Evolutionary conservation across 2,329 filamentous ascomycete genomes (phyloP).

Genomic region (Stagonosporopsis tanaceti): DNA sequence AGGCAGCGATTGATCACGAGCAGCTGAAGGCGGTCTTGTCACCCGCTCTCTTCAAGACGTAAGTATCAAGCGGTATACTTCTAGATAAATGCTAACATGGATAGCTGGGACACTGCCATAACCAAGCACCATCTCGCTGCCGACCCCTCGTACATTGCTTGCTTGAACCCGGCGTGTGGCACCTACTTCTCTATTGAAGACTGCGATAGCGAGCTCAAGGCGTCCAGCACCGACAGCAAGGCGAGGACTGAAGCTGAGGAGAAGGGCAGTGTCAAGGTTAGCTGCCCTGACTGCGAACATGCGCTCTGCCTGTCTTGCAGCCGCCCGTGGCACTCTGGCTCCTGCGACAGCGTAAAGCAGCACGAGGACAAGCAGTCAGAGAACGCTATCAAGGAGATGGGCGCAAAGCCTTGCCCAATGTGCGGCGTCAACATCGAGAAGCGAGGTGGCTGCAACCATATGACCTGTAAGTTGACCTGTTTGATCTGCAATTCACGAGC

Average conservation of each 20-base stretch:
- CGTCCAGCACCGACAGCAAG: not conserved
- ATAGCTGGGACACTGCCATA: slow-evolving; percentile 34
- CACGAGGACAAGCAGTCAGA: slow-evolving; percentile 28
- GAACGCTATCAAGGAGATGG: slow-evolving; percentile 28
- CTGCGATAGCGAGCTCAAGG: slow-evolving; percentile 19
- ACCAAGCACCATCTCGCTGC: slow-evolving; percentile 23
- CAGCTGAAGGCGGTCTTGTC: slow-evolving; percentile 19
- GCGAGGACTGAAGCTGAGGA: not conserved
- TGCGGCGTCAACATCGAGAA: slow-evolving; percentile 40
- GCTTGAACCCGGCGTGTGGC: slow-evolving; percentile 31
- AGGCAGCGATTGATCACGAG: slow-evolving; percentile 15
- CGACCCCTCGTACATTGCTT: slow-evolving; percentile 25
- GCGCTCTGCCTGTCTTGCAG: slow-evolving; percentile 31
- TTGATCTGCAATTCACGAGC: not conserved
- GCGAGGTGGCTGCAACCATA: slow-evolving; percentile 37
- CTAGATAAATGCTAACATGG: slow-evolving; percentile 1
- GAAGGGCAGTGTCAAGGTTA: slow-evolving; percentile 15
- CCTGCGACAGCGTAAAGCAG: slow-evolving; percentile 28
- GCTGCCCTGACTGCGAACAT: slow-evolving; percentile 37
- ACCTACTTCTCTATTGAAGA: slow-evolving; percentile 34
- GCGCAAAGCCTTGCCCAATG: slow-evolving; percentile 37
- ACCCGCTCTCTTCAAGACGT: slow-evolving; percentile 25
- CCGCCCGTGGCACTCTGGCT: slow-evolving; percentile 28
- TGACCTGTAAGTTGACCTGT: slow-evolving; percentile 29
- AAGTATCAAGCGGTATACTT: slow-evolving; percentile 6